Conservation (phyloP, 352 stramenopile species). For the Hyaloperonospora arabidopsidis region DNA sequence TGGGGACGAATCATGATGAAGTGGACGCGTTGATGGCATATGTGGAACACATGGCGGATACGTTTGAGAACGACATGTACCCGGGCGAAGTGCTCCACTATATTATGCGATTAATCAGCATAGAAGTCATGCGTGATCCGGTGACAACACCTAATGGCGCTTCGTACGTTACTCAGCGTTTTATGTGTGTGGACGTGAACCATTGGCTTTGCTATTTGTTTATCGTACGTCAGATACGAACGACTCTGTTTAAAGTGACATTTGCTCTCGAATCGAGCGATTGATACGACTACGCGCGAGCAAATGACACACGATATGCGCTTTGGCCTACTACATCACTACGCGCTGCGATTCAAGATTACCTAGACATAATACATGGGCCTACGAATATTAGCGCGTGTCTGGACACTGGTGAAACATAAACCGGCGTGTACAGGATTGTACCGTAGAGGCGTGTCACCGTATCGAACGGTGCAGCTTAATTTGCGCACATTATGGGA, state of each 20-base stretch:
- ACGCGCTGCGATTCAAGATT: conserved; percentile 64
- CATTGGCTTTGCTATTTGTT: neutral
- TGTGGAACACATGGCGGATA: conserved; percentile 43
- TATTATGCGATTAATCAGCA: conserved; percentile 71
- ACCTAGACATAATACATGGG: conserved; percentile 66
- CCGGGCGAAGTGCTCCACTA: conserved; percentile 63
- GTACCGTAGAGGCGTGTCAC: too few relatives aligned
- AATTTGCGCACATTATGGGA: too few relatives aligned
- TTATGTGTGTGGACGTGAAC: neutral
- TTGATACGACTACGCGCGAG: conserved; percentile 67
- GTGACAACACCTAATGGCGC: conserved; percentile 73
- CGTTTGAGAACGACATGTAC: conserved; percentile 41
- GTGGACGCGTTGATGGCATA: conserved; percentile 58
- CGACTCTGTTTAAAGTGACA: conserved; percentile 61
- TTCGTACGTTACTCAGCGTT: conserved; percentile 45
- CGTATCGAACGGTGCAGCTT: too few relatives aligned
- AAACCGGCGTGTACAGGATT: too few relatives aligned
- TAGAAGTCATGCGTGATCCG: conserved; percentile 77
- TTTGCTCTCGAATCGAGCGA: conserved; percentile 47
- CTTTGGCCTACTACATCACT: conserved; percentile 63
- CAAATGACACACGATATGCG: conserved; percentile 57
- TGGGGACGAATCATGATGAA: too few relatives aligned
- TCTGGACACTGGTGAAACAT: too few relatives aligned
- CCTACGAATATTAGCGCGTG: conserved; percentile 46
- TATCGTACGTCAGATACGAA: conserved; percentile 37